Evolutionary conservation across 441 rosid genomes (phyloP), one percentile per base, ranked within the genome.

Genomic region (Pelargonium fulgidum): DNA sequence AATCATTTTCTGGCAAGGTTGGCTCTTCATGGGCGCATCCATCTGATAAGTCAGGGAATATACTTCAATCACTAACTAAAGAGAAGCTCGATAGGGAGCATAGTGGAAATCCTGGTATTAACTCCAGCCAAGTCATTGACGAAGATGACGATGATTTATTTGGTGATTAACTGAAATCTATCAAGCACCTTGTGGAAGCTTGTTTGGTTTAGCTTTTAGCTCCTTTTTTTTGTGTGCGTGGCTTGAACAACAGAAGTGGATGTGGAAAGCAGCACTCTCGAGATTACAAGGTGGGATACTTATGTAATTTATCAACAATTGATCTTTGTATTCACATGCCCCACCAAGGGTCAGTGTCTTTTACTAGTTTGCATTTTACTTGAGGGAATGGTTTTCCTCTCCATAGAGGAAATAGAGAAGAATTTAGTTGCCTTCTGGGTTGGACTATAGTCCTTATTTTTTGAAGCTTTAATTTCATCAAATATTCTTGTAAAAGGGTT

Each of bases 11-110:
- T 12, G 85, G 86, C 33, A 89, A 90, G 79, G 79, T 92, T 69
- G 98, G 98, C 54, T 84, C 86, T 16, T 83, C 89, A 26, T 94
- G 99, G 99, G 99, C 96, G 1, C 77, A 78, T 69, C 54, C 85
- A 36, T 68, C 82, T 22, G 72, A 68, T 65, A 73, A 68, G 63
- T 59, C 77, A 62, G 61, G 66, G 48, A 64, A 54, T 54, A 69
- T 56, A 76, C 75, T 68, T 58, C 72, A 73, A 68, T 75, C 83
- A 63, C 80, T 81, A 20, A 71, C 61, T 19, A 68, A 82, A 69
- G 87, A 80, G 36, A 76, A 69, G 75, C 44, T 63, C 44, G 48
- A 26, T 66, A 73, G 54, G 68, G 64, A 56, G 17, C 76, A 62
- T 3, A 74, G 83, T 41, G 83, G 66, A 78, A 70, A 75, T 47